phyloP scores from a whole-genome alignment of 164 flowering plant species.

The Magnolia changhungtana region DNA sequence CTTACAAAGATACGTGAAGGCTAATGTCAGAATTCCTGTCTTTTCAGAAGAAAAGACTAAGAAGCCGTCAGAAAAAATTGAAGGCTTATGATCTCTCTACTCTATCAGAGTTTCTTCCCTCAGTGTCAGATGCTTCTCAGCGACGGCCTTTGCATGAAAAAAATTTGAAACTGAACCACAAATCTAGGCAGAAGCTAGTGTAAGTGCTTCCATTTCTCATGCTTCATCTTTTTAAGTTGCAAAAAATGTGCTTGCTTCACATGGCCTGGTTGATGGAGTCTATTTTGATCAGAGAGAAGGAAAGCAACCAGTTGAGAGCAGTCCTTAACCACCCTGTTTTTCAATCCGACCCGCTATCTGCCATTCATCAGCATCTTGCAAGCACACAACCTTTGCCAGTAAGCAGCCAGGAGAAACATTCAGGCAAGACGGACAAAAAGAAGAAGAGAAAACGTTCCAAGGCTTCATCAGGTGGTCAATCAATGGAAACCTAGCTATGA shows the following conservation, averaged over 20 bases:
- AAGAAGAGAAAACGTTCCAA: slow-evolving; percentile 41
- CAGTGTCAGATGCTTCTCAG: slow-evolving; percentile 24
- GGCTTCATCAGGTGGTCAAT: slow-evolving; percentile 25
- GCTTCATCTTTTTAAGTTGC: neutral
- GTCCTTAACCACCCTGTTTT: slow-evolving; percentile 57
- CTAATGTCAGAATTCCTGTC: neutral
- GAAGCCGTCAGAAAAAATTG: slow-evolving; percentile 55
- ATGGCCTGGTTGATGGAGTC: slow-evolving; percentile 4
- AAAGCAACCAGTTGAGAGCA: slow-evolving; percentile 39
- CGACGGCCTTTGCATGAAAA: slow-evolving; percentile 14
- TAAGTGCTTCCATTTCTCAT: slow-evolving; percentile 24
- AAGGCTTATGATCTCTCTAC: slow-evolving; percentile 69
- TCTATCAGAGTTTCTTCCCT: slow-evolving; percentile 64
- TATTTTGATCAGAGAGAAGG: slow-evolving; percentile 48
- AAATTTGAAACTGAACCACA: slow-evolving; percentile 46
- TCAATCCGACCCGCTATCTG: slow-evolving; percentile 53
- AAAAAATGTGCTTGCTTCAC: neutral
- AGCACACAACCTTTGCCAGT: slow-evolving; percentile 47
- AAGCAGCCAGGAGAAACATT: slow-evolving; percentile 32
- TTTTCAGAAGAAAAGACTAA: slow-evolving; percentile 50
- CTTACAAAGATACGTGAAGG: neutral
- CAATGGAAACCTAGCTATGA: slow-evolving; percentile 54
- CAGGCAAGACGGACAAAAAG: slow-evolving; percentile 30
- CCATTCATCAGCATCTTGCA: slow-evolving; percentile 60
- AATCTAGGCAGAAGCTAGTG: slow-evolving; percentile 57